Conservation (phyloP, 78 protist genomes). For the Polysphondylium violaceum region DNA sequence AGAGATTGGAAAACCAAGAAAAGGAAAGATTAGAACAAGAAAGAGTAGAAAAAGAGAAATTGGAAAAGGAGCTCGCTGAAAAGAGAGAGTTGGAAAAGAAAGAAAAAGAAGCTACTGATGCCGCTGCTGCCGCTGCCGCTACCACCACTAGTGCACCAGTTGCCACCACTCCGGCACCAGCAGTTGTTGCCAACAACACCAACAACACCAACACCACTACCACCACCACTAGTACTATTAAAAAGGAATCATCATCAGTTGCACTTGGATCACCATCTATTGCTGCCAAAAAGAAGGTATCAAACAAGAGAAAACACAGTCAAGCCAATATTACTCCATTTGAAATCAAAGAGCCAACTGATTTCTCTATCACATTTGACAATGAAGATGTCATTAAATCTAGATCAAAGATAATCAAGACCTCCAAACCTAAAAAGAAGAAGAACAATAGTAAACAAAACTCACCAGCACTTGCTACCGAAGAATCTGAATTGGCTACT, state of each 20-base stretch:
- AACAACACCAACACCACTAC: not conserved
- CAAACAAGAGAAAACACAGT: constrained; percentile 61
- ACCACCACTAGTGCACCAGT: not conserved
- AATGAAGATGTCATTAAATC: constrained; percentile 13
- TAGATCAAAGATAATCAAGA: constrained; percentile 37
- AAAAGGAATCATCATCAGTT: no score
- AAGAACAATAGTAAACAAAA: constrained; percentile 19
- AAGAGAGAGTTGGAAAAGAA: not conserved
- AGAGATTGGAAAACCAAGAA: not conserved
- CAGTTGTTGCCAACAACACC: not conserved
- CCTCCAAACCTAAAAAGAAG: constrained; percentile 12
- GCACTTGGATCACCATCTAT: constrained; percentile 1
- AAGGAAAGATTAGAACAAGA: not conserved
- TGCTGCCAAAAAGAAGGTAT: not conserved
- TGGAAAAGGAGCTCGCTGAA: not conserved
- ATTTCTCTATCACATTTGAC: not conserved
- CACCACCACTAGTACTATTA: not conserved
- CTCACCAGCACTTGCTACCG: constrained; percentile 35
- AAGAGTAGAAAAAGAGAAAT: not conserved
- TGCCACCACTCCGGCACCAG: not conserved
- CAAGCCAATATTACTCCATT: constrained; percentile 39
- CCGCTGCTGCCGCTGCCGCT: not conserved
- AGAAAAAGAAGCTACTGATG: not conserved
- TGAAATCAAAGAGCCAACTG: constrained; percentile 48
- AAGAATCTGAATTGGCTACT: no score